phyloP scores from a whole-genome alignment of 2,329 filamentous ascomycete species.

The Trichoderma arundinaceum region DNA sequence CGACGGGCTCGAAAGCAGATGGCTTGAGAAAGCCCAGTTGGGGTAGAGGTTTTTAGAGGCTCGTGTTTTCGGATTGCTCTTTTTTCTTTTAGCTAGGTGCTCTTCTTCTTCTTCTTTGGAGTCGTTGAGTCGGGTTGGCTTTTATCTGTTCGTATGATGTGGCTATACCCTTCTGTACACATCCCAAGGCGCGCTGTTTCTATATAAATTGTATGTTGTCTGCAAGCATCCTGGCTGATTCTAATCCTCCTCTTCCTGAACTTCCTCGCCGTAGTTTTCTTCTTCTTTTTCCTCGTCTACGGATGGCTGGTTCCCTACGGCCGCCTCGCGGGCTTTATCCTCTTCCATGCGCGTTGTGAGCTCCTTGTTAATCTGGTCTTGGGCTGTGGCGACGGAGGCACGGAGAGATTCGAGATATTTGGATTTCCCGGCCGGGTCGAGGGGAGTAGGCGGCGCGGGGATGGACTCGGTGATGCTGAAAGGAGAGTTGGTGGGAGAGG shows the following conservation, averaged over 20 bases:
- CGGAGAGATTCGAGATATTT: conserved; percentile 66
- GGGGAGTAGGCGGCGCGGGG: conserved; percentile 42
- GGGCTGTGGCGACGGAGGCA: conserved; percentile 61
- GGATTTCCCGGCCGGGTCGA: conserved; percentile 56
- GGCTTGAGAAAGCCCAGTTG: conserved; percentile 44
- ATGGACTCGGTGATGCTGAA: conserved; percentile 53
- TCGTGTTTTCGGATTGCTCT: conserved; percentile 9
- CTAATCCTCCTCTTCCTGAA: conserved; percentile 65
- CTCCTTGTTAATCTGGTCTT: conserved; percentile 71
- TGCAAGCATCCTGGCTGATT: not conserved
- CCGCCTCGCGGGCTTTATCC: conserved; percentile 62
- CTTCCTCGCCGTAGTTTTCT: conserved; percentile 86
- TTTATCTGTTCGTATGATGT: conserved; percentile 38
- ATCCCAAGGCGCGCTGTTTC: conserved; percentile 7
- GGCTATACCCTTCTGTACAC: conserved; percentile 38
- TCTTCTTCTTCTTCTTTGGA: conserved; percentile 22
- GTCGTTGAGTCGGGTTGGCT: conserved; percentile 34
- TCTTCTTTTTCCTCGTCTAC: conserved; percentile 67
- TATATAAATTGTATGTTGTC: conserved; percentile 11
- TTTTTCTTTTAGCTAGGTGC: not conserved
- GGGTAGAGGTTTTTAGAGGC: conserved; percentile 46
- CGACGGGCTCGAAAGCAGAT: conserved; percentile 47
- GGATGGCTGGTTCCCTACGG: conserved; percentile 30
- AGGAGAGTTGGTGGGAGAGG: conserved; percentile 54
- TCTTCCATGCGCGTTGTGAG: conserved; percentile 77